Evolutionary conservation across 2,329 filamentous ascomycete species (phyloP).

Genomic region (Hypoxylon sp.): DNA sequence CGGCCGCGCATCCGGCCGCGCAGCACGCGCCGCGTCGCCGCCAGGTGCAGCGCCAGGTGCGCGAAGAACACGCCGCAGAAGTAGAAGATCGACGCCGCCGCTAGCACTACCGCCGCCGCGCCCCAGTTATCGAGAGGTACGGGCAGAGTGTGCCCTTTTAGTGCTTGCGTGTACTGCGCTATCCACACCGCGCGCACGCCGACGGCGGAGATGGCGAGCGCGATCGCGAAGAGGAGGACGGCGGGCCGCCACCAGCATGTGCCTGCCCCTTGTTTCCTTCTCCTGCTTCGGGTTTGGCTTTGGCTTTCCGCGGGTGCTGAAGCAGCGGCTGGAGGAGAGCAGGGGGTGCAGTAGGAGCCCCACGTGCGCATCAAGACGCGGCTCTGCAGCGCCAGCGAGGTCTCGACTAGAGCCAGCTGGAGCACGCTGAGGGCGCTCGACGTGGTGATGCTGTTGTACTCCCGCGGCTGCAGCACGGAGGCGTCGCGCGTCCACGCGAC

Average conservation of each 20-base stretch:
- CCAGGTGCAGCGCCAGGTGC: slow-evolving; percentile 65
- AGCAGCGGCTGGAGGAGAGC: background rate
- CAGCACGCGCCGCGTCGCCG: slow-evolving; percentile 63
- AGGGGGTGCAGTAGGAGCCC: slow-evolving; percentile 47
- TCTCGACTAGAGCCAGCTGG: slow-evolving; percentile 62
- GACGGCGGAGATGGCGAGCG: slow-evolving; percentile 44
- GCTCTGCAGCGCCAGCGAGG: slow-evolving; percentile 66
- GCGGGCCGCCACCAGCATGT: slow-evolving; percentile 39
- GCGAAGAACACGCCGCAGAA: slow-evolving; percentile 70
- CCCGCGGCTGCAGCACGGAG: slow-evolving; percentile 59
- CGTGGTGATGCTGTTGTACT: slow-evolving; percentile 57
- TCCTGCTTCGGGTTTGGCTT: background rate
- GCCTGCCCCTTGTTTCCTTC: background rate
- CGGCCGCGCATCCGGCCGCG: slow-evolving; percentile 48
- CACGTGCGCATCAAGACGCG: slow-evolving; percentile 68
- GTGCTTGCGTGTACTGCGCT: slow-evolving; percentile 38
- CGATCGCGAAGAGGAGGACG: slow-evolving; percentile 32
- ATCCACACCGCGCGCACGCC: slow-evolving; percentile 44
- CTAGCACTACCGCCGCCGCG: slow-evolving; percentile 58
- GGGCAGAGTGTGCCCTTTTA: slow-evolving; percentile 45
- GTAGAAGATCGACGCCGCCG: slow-evolving; percentile 63
- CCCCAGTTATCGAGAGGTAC: slow-evolving; percentile 56
- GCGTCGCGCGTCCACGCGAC: slow-evolving; percentile 69
- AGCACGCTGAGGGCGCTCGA: slow-evolving; percentile 61
- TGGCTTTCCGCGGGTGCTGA: background rate